These are phyloP conservation scores for Arabidopsis thaliana DNA, from an alignment of 345 rosid genomes.

Conservation along the genomic window DNA sequence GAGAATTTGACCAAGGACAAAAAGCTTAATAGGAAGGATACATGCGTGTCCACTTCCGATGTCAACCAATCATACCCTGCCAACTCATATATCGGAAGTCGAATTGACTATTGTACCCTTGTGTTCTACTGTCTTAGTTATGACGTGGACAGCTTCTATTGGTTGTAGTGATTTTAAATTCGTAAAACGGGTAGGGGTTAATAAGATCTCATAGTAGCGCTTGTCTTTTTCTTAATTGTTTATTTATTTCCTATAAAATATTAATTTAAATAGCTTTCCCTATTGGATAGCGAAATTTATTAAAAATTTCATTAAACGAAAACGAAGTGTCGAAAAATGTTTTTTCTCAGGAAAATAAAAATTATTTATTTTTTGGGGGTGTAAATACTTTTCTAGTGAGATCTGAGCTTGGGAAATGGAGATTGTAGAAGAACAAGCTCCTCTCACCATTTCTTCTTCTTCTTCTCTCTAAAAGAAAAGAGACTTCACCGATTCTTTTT, in stretches of 20 bases:
- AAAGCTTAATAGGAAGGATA: constrained; percentile 16
- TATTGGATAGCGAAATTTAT: constrained; percentile 60
- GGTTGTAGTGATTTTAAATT: constrained; percentile 29
- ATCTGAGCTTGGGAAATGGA: constrained; percentile 53
- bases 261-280: constrained; percentile 29
- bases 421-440: constrained; percentile 54
- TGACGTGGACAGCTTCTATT: constrained; percentile 18
- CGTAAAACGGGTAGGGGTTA: constrained; percentile 39
- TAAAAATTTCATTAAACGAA: constrained; percentile 32
- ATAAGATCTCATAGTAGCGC: constrained; percentile 40
- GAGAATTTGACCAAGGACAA: constrained; percentile 55
- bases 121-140: not conserved
- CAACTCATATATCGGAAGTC: constrained; percentile 35
- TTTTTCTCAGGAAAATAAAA: constrained; percentile 23
- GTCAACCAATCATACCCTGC: constrained; percentile 17
- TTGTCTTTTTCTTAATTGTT: constrained; percentile 37
- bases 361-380: not conserved
- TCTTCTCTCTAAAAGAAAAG: constrained; percentile 41
- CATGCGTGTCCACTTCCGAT: constrained; percentile 43
- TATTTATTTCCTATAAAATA: not conserved
- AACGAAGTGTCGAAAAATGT: constrained; percentile 27
- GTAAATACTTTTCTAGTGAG: constrained; percentile 45
- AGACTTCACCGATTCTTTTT: constrained; percentile 22
- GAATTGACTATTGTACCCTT: constrained; percentile 40
- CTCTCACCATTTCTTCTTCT: constrained; percentile 38